phyloP scores from a whole-genome alignment of 2,329 filamentous ascomycete genomes.

The Aureobasidium lini region DNA sequence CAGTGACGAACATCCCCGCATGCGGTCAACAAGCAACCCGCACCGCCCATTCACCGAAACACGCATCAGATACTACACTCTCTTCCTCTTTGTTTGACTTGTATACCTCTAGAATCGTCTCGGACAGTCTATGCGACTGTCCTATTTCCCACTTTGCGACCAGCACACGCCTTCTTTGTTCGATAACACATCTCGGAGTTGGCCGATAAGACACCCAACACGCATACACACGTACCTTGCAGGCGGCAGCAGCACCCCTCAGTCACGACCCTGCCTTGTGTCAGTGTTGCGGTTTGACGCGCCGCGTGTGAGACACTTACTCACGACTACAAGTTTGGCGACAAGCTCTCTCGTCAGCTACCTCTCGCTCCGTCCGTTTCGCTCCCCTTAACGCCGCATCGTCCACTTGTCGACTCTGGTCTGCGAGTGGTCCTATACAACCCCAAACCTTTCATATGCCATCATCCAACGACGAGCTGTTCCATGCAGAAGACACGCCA shows the following conservation, averaged over 20 bases:
- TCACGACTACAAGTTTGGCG: not conserved
- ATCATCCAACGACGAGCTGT: constrained; percentile 17
- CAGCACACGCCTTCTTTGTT: not conserved
- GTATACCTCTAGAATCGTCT: not conserved
- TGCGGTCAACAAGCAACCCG: not conserved
- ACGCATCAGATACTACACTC: not conserved
- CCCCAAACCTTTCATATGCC: constrained; percentile 13
- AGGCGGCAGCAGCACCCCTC: constrained; percentile 1
- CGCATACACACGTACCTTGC: not conserved
- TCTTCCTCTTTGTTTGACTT: not conserved
- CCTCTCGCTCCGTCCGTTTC: not conserved
- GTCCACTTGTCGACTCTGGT: constrained; percentile 1
- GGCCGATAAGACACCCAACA: not conserved
- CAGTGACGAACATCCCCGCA: not conserved
- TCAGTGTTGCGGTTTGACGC: not conserved
- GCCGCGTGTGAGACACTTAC: not conserved
- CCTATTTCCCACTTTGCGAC: not conserved
- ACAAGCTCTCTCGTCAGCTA: not conserved
- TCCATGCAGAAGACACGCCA: constrained; percentile 16
- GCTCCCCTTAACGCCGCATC: not conserved
- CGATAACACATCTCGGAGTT: not conserved
- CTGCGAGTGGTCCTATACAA: constrained; percentile 5
- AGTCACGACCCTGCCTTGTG: not conserved
- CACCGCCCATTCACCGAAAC: no score
- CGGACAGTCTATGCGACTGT: constrained; percentile 12